These are phyloP conservation scores for Fusarium torreyae DNA, from an alignment of 2,329 filamentous ascomycete species.

Conservation along the genomic window DNA sequence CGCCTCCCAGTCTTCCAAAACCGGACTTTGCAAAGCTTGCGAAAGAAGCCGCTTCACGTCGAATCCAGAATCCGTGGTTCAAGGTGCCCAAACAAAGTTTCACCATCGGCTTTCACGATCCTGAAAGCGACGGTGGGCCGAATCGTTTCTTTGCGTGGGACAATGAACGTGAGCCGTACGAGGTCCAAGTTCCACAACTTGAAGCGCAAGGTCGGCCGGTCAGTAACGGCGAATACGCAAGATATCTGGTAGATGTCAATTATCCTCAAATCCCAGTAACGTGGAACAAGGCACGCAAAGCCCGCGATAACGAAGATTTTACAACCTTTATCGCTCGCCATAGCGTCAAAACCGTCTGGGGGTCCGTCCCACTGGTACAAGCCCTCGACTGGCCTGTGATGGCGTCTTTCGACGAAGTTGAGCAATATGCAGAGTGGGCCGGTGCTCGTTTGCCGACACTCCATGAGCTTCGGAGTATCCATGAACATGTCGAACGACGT, in stretches of 20 bases:
- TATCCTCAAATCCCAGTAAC: background rate
- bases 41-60: conserved; percentile 20
- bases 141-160: conserved; percentile 38
- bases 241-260: background rate
- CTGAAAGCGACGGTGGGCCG: conserved; percentile 17
- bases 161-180: conserved; percentile 35
- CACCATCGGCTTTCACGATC: conserved; percentile 20
- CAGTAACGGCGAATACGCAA: conserved; percentile 30
- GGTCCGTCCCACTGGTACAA: conserved; percentile 5
- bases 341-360: conserved; percentile 32
- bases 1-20: background rate
- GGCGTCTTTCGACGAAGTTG: conserved; percentile 32
- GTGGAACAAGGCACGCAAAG: conserved; percentile 6
- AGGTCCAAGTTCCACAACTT: background rate
- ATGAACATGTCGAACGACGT: conserved; percentile 15
- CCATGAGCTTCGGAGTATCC: conserved; percentile 30
- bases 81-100: conserved; percentile 1
- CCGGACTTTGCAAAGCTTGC: conserved; percentile 28
- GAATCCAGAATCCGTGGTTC: conserved; percentile 15
- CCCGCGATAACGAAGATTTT: background rate
- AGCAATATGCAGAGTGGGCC: conserved; percentile 24
- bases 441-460: conserved; percentile 32
- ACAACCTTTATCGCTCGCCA: conserved; percentile 15
- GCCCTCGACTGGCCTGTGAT: conserved; percentile 30
- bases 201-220: conserved; percentile 28